Evolutionary conservation across 805 yeast species (phyloP).

Genomic region (Yamadazyma ubonensis): DNA sequence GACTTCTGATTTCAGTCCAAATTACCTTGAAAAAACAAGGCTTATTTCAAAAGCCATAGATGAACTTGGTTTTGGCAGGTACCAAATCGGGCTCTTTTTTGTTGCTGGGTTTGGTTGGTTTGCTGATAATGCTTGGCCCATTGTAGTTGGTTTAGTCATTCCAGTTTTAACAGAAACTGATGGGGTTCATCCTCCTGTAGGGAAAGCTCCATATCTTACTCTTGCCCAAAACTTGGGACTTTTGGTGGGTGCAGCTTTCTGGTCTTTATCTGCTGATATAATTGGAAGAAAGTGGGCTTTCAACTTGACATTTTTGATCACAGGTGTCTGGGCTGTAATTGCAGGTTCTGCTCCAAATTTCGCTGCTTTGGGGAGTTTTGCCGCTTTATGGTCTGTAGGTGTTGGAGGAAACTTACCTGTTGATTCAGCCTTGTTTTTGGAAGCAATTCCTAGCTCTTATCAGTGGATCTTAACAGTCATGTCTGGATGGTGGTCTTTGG

Average conservation of each 20-base stretch:
- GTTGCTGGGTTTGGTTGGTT: conserved; percentile 62
- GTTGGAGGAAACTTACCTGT: conserved; percentile 35
- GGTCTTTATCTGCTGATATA: conserved; percentile 31
- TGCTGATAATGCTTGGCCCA: conserved; percentile 44
- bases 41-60: conserved; percentile 30
- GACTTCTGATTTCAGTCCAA: conserved; percentile 13
- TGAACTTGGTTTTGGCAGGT: conserved; percentile 41
- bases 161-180: conserved; percentile 30
- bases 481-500: conserved; percentile 64
- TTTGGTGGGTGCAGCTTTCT: conserved; percentile 28
- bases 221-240: conserved; percentile 45
- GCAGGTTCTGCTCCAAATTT: conserved; percentile 32
- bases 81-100: conserved; percentile 49
- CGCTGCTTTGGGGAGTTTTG: conserved; percentile 27
- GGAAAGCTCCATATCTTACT: conserved; percentile 35
- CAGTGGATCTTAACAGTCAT: conserved; percentile 31
- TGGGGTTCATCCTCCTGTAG: conserved; percentile 36
- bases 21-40: conserved; percentile 24
- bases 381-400: conserved; percentile 28
- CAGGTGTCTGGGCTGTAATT: conserved; percentile 26
- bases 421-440: conserved; percentile 30
- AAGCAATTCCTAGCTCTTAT: conserved; percentile 25
- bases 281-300: conserved; percentile 33
- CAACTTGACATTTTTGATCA: conserved; percentile 26
- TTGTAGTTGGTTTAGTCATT: conserved; percentile 33